These are phyloP conservation scores for Glycyrrhiza uralensis DNA, from an alignment of 306 rosid genomes.

Conservation along the genomic window DNA sequence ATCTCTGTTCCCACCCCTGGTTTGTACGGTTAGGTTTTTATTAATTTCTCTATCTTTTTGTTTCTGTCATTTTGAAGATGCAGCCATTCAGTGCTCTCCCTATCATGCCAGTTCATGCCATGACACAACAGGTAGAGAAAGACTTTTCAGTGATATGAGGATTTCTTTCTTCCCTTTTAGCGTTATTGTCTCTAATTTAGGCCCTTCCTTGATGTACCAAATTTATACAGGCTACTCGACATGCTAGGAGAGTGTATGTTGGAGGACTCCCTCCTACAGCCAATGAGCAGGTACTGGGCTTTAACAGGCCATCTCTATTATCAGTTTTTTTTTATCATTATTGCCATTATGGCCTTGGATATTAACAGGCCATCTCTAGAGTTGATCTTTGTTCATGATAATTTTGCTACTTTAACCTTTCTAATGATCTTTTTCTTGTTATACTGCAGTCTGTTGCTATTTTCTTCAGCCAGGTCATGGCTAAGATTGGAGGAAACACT, in stretches of 20 bases:
- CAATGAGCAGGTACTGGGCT: constrained; percentile 73
- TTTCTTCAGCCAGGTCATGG: constrained; percentile 96
- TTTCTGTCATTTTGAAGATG: constrained; percentile 27
- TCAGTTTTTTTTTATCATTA: not conserved
- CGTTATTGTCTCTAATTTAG: not conserved
- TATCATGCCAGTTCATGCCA: constrained; percentile 98
- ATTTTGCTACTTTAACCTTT: not conserved
- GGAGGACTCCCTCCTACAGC: constrained; percentile 99
- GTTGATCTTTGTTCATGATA: not conserved
- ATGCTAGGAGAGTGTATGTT: constrained; percentile 98
- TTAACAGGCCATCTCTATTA: not conserved
- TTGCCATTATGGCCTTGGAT: not conserved
- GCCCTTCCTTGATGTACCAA: constrained; percentile 10
- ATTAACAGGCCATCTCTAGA: no score
- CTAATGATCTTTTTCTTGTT: not conserved
- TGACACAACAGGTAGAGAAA: constrained; percentile 89
- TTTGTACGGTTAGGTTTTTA: not conserved
- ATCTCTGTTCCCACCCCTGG: not conserved
- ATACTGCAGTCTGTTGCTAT: constrained; percentile 91
- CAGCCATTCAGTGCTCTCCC: constrained; percentile 85
- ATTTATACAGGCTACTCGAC: constrained; percentile 80
- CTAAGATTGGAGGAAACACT: constrained; percentile 95
- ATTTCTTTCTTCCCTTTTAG: not conserved
- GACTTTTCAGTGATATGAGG: not conserved
- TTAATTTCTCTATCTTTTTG: constrained; percentile 12